Base-by-base conservation (phyloP, 1,284 basidiomycete species). In the Limonomyces culmigenus region DNA sequence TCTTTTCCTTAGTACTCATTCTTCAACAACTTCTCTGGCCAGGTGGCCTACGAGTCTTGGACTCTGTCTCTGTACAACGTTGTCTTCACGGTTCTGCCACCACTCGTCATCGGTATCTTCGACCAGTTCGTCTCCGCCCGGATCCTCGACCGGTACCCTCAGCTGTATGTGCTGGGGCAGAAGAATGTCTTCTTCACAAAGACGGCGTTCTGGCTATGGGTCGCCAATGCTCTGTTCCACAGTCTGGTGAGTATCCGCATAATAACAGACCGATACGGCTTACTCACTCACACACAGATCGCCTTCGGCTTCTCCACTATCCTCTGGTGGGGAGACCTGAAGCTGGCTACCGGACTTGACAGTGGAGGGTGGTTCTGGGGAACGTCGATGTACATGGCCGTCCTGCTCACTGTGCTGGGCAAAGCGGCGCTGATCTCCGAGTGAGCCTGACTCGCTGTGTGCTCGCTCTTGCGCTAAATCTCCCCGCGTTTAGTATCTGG, bases 311-410 rank as follows among this genome's bases (percentile, higher is more conserved):
- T 95, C 50, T 89, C 91, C 1, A 65, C 91, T 34, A 70, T 91
- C 39, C 65, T 93, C 29, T 97, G 95, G 58, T 89, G 87, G 79
- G 85, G 81, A 21, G 87, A 91, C 50, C 59, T 93, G 41, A 83
- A 91, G 47, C 74, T 85, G 38, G 54, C 67, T 1, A 66, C 74
- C 39, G 95, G 95, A 1, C 67, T 74, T 44, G 81, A 89, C 52
- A 74, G 79, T 10, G 92, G 92, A 5, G 80, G 89, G 56, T 99
- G 95, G 95, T 85, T 93, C 47, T 98, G 93, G 93, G 95, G 95
- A 36, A 96, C 89, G 3, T 85, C 84, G 14, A 60, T 98, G 13
- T 98, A 97, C 54, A 72, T 98, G 33, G 74, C 84, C 2, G 87
- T 96, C 4, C 66, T 98, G 21, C 65, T 96, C 38, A 98, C 93